These are phyloP conservation scores for Porphyrellus cyaneotinctus DNA, from an alignment of 768 basidiomycete species.

Conservation along the genomic window DNA sequence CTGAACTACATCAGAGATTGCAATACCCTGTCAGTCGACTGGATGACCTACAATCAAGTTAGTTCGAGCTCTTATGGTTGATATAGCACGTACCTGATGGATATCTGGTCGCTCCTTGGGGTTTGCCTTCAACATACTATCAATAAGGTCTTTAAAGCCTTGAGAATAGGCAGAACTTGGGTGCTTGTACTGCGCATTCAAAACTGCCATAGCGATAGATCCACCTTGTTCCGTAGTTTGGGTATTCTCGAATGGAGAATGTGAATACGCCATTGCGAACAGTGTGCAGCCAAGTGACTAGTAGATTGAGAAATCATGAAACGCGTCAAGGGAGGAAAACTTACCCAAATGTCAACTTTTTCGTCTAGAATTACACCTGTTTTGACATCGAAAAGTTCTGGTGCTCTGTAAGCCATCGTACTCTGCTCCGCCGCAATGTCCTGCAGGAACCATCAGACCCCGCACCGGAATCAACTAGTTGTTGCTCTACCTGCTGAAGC, in stretches of 20 bases:
- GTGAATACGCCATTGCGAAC: constrained; percentile 90
- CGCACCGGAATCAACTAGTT: background rate
- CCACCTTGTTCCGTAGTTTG: constrained; percentile 93
- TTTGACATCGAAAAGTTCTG: constrained; percentile 96
- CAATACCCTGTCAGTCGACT: constrained; percentile 59
- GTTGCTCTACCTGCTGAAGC: constrained; percentile 68
- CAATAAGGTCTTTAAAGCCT: constrained; percentile 77
- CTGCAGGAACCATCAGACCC: constrained; percentile 32
- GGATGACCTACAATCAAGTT: constrained; percentile 50
- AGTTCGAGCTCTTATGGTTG: background rate
- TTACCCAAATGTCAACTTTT: constrained; percentile 95
- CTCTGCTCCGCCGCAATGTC: constrained; percentile 98
- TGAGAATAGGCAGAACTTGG: constrained; percentile 84
- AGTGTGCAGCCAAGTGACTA: constrained; percentile 95
- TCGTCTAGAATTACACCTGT: constrained; percentile 84
- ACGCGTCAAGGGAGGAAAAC: constrained; percentile 17
- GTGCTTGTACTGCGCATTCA: constrained; percentile 90
- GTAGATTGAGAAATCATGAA: constrained; percentile 5
- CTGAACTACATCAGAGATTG: constrained; percentile 48
- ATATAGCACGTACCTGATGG: constrained; percentile 54
- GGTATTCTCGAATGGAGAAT: constrained; percentile 93
- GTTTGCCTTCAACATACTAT: constrained; percentile 79
- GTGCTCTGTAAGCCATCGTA: constrained; percentile 97
- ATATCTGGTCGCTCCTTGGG: constrained; percentile 84
- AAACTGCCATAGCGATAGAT: constrained; percentile 95